Evolutionary conservation across 352 stramenopile genomes (phyloP), one percentile per base, ranked within the genome.

Genomic region (Phytophthora citrophthora): DNA sequence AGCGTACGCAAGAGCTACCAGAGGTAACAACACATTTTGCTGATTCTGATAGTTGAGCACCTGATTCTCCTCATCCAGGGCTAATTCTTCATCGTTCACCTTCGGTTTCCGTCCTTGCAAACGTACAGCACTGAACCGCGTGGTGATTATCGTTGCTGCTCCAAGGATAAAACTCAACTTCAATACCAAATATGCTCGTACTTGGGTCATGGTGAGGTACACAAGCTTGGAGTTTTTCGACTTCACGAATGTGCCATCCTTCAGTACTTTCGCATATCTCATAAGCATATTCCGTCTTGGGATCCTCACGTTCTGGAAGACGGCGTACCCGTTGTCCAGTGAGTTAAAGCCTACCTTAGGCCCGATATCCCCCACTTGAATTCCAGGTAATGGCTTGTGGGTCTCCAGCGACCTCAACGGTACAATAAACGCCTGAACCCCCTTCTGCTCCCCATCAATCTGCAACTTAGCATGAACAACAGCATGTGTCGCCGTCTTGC

Each of bases 201-300:
- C 67, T 3, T 76, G 57, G 3, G 80, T 72, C 76, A 85, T 85
- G 10, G 79, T 88, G 5, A 88, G 44, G 57, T 88, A 89, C 52
- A 86, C 70, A 16, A 90, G 66, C 61, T 88, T 87, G 63, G 85
- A 74, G 48, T 63, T 86, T 65, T 79, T 75, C 4, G 79, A 73
- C 68, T 80, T 77, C 24, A 84, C 51, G 41, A 79, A 89, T 43
- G 69, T 83, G 26, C 82, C 82, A 36, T 91, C 74, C 1, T 72
- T 60, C 8, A 79, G 44, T 31, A 91, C 82, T 54, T 72, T 72
- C 7, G 63, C 50, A 20, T 67, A 62, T 36, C 24, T 49, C 63
- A 71, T 71, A 27, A 71, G 56, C 63, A 71, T 71, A 26, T 71
- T 67, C 9, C 56, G 49, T 45, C 56, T 52, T 15, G 63, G 63